Evolutionary conservation across 2,329 filamentous ascomycete species (phyloP), one percentile per base, ranked within the genome.

Genomic region (Alternaria atra): DNA sequence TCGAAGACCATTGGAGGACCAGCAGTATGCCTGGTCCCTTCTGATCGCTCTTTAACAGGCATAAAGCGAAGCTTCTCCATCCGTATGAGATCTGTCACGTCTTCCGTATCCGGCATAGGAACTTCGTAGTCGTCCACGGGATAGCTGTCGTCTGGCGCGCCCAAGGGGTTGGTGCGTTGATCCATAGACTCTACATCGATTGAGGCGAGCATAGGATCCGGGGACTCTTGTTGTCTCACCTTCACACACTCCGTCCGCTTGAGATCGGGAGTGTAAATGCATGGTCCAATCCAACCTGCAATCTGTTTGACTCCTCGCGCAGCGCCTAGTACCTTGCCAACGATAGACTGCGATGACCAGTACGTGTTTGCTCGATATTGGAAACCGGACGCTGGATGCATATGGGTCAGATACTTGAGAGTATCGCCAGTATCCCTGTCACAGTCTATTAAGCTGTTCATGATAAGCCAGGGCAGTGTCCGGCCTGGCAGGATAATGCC

Each of bases 351-450:
- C 12, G 88, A 86, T 3, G 90, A 88, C 91, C 91, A 93, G 81
- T 93, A 93, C 1, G 91, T 93, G 72, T 90, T 90, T 58, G 88
- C 89, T 59, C 89, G 88, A 73, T 93, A 92, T 78, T 93, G 91
- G 72, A 93, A 92, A 15, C 91, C 91, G 64, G 88, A 89, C 66
- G 89, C 83, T 1, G 89, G 89, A 59, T 90, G 85, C 66, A 90
- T 84, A 68, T 92, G 89, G 1, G 88, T 89, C 8, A 93, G 84
- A 34, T 90, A 83, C 10, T 88, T 87, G 15, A 93, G 84, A 7
- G 87, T 82, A 63, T 90, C 86, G 5, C 87, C 88, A 4, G 84
- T 84, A 72, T 91, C 90, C 2, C 88, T 87, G 70, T 93, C 90
- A 68, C 91, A 87, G 74, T 93, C 91, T 65, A 93, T 88, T 43